Conservation (phyloP, 2,329 filamentous ascomycete genomes). For the Shiraia bambusicola region DNA sequence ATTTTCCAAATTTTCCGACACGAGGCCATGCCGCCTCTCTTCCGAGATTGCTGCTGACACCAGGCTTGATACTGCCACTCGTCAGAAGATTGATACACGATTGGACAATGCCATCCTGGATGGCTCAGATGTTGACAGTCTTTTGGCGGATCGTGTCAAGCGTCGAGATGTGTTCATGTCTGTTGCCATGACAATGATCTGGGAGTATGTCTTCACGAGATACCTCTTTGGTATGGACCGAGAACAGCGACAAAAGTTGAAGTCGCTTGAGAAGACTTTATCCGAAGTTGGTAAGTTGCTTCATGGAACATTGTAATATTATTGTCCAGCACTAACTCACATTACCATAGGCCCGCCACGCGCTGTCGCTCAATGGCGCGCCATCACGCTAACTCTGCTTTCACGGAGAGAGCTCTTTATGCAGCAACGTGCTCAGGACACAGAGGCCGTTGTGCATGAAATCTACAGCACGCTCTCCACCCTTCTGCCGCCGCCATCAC, state of each 20-base stretch:
- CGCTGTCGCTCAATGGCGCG: conserved; percentile 96
- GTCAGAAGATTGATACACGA: conserved; percentile 86
- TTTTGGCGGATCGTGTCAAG: conserved; percentile 82
- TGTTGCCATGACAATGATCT: conserved; percentile 98
- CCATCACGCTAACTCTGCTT: conserved; percentile 88
- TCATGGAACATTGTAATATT: background rate
- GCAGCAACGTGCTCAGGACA: conserved; percentile 82
- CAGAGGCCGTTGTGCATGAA: conserved; percentile 91
- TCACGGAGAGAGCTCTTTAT: conserved; percentile 78
- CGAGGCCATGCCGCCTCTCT: conserved; percentile 79
- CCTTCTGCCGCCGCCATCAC: conserved; percentile 81
- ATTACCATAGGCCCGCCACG: conserved; percentile 60
- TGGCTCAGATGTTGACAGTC: conserved; percentile 86
- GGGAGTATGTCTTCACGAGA: conserved; percentile 97
- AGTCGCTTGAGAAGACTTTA: conserved; percentile 89
- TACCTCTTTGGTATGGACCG: conserved; percentile 99
- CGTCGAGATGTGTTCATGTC: conserved; percentile 97
- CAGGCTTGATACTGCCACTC: conserved; percentile 35
- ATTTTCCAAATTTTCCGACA: conserved; percentile 97
- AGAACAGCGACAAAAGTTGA: conserved; percentile 96
- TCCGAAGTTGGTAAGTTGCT: conserved; percentile 73
- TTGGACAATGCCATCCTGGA: conserved; percentile 94
- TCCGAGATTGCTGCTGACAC: conserved; percentile 72
- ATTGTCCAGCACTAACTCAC: conserved; percentile 11
- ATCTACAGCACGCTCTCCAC: conserved; percentile 81